Conservation (phyloP, 148 eudicot genomes). For the Diospyros kaki region DNA sequence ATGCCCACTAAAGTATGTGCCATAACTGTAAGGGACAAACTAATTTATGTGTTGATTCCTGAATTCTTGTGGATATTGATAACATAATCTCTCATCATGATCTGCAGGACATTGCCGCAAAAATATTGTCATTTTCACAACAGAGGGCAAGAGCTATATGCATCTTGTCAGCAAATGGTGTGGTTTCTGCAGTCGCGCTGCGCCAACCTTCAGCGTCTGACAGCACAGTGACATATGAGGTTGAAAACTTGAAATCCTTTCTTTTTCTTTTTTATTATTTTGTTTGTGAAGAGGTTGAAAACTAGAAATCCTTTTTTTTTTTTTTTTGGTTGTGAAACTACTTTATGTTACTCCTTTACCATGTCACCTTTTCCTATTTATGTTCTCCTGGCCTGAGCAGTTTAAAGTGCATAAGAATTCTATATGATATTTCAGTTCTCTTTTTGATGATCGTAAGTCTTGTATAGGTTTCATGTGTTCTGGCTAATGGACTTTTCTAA, state of each 20-base stretch:
- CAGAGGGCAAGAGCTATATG: slow-evolving; percentile 82
- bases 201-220: slow-evolving; percentile 49
- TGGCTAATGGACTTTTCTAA: no score
- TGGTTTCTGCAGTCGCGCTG: slow-evolving; percentile 66
- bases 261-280: background rate
- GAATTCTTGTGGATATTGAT: background rate
- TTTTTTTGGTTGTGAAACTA: background rate
- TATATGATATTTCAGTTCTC: no score
- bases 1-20: background rate
- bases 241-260: slow-evolving; percentile 7
- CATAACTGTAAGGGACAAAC: background rate
- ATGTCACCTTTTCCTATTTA: no score
- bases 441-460: no score
- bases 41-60: background rate
- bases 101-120: slow-evolving; percentile 66
- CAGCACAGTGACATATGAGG: slow-evolving; percentile 69
- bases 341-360: no score
- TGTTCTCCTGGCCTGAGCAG: no score
- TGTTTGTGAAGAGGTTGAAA: slow-evolving; percentile 68
- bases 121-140: slow-evolving; percentile 65
- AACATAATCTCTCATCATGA: background rate
- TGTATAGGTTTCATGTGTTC: no score
- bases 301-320: background rate
- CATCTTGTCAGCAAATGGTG: slow-evolving; percentile 73
- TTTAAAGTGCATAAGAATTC: no score